Conservation (phyloP, 2,329 filamentous ascomycete genomes). For the Penicillium sp. region DNA sequence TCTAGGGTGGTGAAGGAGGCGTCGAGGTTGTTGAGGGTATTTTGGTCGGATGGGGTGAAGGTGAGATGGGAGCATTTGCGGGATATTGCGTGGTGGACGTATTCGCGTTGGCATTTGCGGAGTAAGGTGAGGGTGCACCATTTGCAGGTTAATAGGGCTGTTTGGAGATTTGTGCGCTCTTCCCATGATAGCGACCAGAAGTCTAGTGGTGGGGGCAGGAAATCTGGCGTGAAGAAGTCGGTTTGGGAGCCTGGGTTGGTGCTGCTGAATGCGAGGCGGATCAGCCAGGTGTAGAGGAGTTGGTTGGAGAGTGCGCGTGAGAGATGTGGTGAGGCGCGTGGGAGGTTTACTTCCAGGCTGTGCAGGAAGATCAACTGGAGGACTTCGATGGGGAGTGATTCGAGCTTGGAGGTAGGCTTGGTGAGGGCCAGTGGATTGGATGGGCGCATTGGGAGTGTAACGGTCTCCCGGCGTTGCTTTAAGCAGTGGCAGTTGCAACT, state of each 20-base stretch:
- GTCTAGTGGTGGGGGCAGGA: constrained; percentile 41
- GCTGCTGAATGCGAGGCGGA: constrained; percentile 49
- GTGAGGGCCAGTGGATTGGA: constrained; percentile 4
- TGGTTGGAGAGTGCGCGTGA: constrained; percentile 44
- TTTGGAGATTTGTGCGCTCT: constrained; percentile 41
- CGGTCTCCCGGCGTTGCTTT: not conserved
- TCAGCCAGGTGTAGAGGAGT: constrained; percentile 48
- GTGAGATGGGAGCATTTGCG: constrained; percentile 34
- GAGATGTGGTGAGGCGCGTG: constrained; percentile 49
- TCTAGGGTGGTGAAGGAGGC: constrained; percentile 27
- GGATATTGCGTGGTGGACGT: constrained; percentile 39
- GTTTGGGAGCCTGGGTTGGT: constrained; percentile 34
- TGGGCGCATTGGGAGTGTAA: constrained; percentile 14
- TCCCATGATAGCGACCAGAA: constrained; percentile 35
- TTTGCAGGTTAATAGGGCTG: constrained; percentile 39
- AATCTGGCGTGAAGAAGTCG: constrained; percentile 43
- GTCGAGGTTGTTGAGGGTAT: constrained; percentile 29
- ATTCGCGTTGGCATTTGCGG: constrained; percentile 44
- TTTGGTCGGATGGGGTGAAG: constrained; percentile 31
- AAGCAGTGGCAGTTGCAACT: not conserved
- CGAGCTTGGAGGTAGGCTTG: constrained; percentile 38
- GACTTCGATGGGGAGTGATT: constrained; percentile 53
- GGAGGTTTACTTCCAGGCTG: constrained; percentile 53
- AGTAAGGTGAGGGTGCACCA: constrained; percentile 48
- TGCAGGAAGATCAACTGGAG: constrained; percentile 57